phyloP scores from a whole-genome alignment of 169 alveolate species.

The Blepharisma undulans region DNA sequence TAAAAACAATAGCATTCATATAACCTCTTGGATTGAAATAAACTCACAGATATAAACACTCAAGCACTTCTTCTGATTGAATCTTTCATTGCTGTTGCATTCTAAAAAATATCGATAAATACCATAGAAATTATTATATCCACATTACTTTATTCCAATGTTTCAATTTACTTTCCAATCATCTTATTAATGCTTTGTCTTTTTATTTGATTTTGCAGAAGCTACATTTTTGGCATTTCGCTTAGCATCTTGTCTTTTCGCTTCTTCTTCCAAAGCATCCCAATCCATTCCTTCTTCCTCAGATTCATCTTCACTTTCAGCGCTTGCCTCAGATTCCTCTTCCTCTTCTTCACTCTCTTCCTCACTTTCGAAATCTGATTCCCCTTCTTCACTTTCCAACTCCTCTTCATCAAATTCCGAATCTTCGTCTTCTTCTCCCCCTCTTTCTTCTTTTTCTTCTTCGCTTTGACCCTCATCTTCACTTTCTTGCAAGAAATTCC shows the following conservation, averaged over 20 bases:
- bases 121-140: not conserved
- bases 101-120: no score
- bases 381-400: constrained; percentile 43
- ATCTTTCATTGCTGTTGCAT: no score
- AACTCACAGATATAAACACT: no score
- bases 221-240: constrained; percentile 46
- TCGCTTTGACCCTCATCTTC: constrained; percentile 41
- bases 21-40: no score
- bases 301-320: constrained; percentile 56
- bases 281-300: constrained; percentile 47
- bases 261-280: constrained; percentile 54
- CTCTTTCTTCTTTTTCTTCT: constrained; percentile 45
- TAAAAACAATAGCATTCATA: no score
- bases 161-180: not conserved
- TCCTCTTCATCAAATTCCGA: constrained; percentile 51
- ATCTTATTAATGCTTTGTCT: not conserved
- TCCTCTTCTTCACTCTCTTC: constrained; percentile 60
- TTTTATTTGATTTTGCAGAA: constrained; percentile 47
- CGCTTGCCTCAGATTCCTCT: constrained; percentile 64
- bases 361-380: constrained; percentile 49
- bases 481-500: constrained; percentile 69
- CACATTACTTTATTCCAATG: not conserved
- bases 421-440: constrained; percentile 47
- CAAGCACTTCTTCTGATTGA: no score
- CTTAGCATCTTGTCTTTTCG: constrained; percentile 53